These are phyloP conservation scores for Penicillium flavigenum DNA, from an alignment of 495 filamentous ascomycete genomes.

Conservation along the genomic window DNA sequence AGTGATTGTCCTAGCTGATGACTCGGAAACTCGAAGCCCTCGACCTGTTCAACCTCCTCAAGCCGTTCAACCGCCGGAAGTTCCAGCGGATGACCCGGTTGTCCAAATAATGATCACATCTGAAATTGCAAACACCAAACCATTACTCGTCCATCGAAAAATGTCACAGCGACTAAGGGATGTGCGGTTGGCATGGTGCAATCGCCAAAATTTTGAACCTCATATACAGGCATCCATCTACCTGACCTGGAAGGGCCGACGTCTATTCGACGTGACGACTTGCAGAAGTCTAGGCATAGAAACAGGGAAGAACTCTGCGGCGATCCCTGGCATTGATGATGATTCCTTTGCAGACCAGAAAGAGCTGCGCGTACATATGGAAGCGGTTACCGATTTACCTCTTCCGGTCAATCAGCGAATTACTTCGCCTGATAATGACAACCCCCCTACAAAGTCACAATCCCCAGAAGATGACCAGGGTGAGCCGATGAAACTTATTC, in stretches of 20 bases:
- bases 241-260: constrained; percentile 74
- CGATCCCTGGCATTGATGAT: constrained; percentile 34
- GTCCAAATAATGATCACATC: constrained; percentile 73
- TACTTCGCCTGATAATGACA: constrained; percentile 5
- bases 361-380: constrained; percentile 55
- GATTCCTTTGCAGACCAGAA: constrained; percentile 27
- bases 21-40: not conserved
- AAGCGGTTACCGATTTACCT: constrained; percentile 67
- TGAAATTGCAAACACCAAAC: constrained; percentile 57
- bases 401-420: constrained; percentile 18
- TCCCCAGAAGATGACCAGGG: constrained; percentile 25
- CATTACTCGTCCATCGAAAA: constrained; percentile 66
- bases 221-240: constrained; percentile 56
- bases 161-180: constrained; percentile 63
- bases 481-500: constrained; percentile 50
- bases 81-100: constrained; percentile 37
- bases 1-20: not conserved
- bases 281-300: constrained; percentile 63
- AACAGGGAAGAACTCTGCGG: constrained; percentile 29
- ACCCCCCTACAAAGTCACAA: not conserved
- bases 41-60: constrained; percentile 4
- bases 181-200: constrained; percentile 66
- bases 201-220: constrained; percentile 52
- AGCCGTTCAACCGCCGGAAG: not conserved
- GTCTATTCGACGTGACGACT: constrained; percentile 70